phyloP scores from a whole-genome alignment of 2,329 filamentous ascomycete genomes.

The Alternaria incomplexa region DNA sequence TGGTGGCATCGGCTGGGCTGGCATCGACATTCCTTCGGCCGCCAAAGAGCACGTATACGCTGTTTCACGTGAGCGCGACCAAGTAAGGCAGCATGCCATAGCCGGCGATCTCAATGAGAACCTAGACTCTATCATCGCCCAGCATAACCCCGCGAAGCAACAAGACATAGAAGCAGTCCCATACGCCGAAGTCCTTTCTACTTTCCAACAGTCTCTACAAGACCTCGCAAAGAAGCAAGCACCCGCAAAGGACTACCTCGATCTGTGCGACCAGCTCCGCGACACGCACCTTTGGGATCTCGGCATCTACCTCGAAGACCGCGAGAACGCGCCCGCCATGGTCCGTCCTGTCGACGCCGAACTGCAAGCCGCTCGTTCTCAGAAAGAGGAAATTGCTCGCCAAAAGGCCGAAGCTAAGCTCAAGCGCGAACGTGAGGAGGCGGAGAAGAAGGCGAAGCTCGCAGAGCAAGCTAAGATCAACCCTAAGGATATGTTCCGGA shows the following conservation, averaged over 20 bases:
- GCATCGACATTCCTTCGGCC: slow-evolving; percentile 65
- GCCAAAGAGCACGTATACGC: slow-evolving; percentile 68
- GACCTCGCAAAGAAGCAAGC: slow-evolving; percentile 56
- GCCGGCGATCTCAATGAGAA: slow-evolving; percentile 45
- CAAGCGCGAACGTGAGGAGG: slow-evolving; percentile 65
- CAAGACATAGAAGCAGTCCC: slow-evolving; percentile 45
- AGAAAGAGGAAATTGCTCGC: slow-evolving; percentile 57
- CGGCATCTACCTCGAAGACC: slow-evolving; percentile 87
- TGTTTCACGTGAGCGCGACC: slow-evolving; percentile 63
- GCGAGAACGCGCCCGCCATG: slow-evolving; percentile 73
- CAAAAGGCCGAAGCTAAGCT: slow-evolving; percentile 54
- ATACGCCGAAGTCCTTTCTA: slow-evolving; percentile 58
- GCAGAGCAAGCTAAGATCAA: slow-evolving; percentile 64
- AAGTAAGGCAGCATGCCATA: slow-evolving; percentile 63
- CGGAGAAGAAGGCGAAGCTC: slow-evolving; percentile 60
- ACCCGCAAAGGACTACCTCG: slow-evolving; percentile 73
- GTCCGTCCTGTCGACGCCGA: slow-evolving; percentile 70
- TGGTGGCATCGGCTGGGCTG: slow-evolving; percentile 66
- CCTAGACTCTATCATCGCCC: slow-evolving; percentile 49
- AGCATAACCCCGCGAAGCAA: slow-evolving; percentile 34
- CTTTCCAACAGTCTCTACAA: slow-evolving; percentile 67
- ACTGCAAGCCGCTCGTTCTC: slow-evolving; percentile 59
- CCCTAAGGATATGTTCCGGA: slow-evolving; percentile 64
- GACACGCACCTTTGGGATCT: slow-evolving; percentile 82
- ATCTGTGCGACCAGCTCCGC: slow-evolving; percentile 74